Percentiles rank a stretch among this genome's conserved stretches.
These are phyloP conservation scores for Cordyceps farinosa DNA, from an alignment of 2,329 filamentous ascomycete genomes.

Conservation along the genomic window DNA sequence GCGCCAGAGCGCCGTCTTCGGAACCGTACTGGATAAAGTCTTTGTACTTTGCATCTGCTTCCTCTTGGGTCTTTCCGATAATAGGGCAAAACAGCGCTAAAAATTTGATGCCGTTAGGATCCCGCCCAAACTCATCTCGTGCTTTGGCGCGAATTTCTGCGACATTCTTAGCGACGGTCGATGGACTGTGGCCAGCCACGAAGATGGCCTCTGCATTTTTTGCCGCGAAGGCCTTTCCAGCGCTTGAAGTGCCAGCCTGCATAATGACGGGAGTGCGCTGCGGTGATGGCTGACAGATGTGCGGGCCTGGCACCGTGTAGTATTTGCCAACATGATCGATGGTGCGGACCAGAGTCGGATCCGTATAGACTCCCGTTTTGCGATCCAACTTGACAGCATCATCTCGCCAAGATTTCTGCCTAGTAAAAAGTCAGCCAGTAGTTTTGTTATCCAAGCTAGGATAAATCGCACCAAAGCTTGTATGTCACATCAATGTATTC, in stretches of 20 bases:
- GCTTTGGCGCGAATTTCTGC: slow-evolving; percentile 54
- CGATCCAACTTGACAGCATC: slow-evolving; percentile 57
- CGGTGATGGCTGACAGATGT: slow-evolving; percentile 58
- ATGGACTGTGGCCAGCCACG: slow-evolving; percentile 54
- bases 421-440: slow-evolving; percentile 16
- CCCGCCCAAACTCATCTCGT: slow-evolving; percentile 44
- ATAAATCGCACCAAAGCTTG: slow-evolving; percentile 53
- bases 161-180: slow-evolving; percentile 52
- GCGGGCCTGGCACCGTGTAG: slow-evolving; percentile 55
- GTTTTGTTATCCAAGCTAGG: background rate
- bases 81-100: slow-evolving; percentile 57
- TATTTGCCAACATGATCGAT: slow-evolving; percentile 62
- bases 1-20: slow-evolving; percentile 58
- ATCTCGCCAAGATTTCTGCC: slow-evolving; percentile 53
- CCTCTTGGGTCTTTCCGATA: slow-evolving; percentile 56
- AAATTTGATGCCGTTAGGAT: slow-evolving; percentile 56
- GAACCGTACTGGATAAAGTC: slow-evolving; percentile 55
- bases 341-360: slow-evolving; percentile 48
- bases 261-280: slow-evolving; percentile 63
- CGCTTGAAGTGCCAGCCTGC: slow-evolving; percentile 60
- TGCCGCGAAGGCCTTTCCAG: slow-evolving; percentile 58
- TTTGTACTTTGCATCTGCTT: slow-evolving; percentile 48
- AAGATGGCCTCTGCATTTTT: slow-evolving; percentile 65
- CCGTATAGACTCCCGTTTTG: slow-evolving; percentile 46
- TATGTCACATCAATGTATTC: slow-evolving; percentile 57